Evolutionary conservation across 306 rosid species (phyloP), one percentile per base, ranked within the genome.

Genomic region (Arachis hypogaea): DNA sequence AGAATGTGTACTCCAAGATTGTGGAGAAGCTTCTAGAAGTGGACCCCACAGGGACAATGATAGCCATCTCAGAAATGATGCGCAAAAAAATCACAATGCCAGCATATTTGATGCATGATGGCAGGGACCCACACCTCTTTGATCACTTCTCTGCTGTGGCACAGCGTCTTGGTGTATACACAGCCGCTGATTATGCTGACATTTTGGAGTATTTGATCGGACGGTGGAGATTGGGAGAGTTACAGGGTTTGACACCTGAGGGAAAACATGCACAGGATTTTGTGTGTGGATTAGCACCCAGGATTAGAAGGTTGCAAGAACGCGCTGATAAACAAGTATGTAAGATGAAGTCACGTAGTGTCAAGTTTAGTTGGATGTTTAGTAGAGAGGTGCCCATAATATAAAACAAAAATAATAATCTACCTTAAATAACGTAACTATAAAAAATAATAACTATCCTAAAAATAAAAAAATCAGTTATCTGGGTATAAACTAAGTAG

Each of bases 1-100:
- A 84, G 76, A 77, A 66, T 3, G 91, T 83, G 4, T 87, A 87
- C 42, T 7, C 33, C 3, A 77, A 40, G 38, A 84, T 87, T 9
- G 82, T 84, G 1, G 85, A 79, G 72, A 87, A 87, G 86, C 86
- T 87, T 3, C 82, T 84, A 2, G 91, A 87, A 8, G 85, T 84
- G 73, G 91, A 87, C 41, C 85, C 86, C 52, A 77, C 63, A 0
- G 85, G 76, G 0, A 76, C 87, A 0, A 77, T 84, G 76, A 11
- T 71, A 22, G 86, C 88, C 9, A 79, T 87, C 2, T 75, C 69
- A 0, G 82, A 82, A 11, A 79, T 84, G 86, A 84, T 87, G 88
- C 78, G 55, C 10, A 84, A 80, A 58, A 87, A 84, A 50, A 84
- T 87, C 78, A 84, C 86, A 0, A 87, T 87, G 88, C 88, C 85